These are phyloP conservation scores for Parastagonospora avenae DNA, from an alignment of 2,329 filamentous ascomycete species.

Conservation along the genomic window DNA sequence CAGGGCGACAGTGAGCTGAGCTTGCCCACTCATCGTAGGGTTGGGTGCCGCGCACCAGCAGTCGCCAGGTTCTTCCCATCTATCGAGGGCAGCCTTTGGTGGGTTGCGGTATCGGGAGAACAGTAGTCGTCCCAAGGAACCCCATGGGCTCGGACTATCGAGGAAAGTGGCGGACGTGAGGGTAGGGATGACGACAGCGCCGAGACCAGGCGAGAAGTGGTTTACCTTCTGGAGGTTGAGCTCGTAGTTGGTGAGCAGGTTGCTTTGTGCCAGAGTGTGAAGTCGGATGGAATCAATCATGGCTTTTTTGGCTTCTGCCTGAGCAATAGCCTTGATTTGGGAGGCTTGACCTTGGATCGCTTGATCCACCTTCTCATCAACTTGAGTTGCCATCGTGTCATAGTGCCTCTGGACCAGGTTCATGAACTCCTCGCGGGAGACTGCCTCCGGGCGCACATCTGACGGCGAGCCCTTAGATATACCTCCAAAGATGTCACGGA, in stretches of 20 bases:
- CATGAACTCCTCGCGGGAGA: constrained; percentile 59
- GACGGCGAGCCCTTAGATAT: constrained; percentile 7
- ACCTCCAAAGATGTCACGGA: constrained; percentile 33
- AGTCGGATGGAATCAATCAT: constrained; percentile 38
- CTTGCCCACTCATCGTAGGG: constrained; percentile 57
- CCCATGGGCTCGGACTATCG: constrained; percentile 15
- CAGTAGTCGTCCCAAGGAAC: constrained; percentile 13
- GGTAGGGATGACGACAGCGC: constrained; percentile 66
- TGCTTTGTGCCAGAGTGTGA: constrained; percentile 37
- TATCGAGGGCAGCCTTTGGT: constrained; percentile 63
- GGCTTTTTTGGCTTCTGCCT: constrained; percentile 37
- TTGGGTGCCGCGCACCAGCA: constrained; percentile 77
- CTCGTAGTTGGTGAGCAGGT: constrained; percentile 39
- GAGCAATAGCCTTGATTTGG: constrained; percentile 19
- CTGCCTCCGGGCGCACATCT: constrained; percentile 18
- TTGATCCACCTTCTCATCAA: constrained; percentile 33
- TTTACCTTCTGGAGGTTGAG: constrained; percentile 62
- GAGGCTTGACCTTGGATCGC: constrained; percentile 20
- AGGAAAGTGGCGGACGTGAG: constrained; percentile 61
- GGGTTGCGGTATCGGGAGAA: constrained; percentile 39
- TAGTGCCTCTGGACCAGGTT: constrained; percentile 34
- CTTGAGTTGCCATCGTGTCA: constrained; percentile 17
- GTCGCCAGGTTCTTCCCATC: constrained; percentile 80
- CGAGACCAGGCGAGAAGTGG: constrained; percentile 70
- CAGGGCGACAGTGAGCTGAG: constrained; percentile 65